phyloP scores from a whole-genome alignment of 345 rosid species.

The Sonneratia alba region DNA sequence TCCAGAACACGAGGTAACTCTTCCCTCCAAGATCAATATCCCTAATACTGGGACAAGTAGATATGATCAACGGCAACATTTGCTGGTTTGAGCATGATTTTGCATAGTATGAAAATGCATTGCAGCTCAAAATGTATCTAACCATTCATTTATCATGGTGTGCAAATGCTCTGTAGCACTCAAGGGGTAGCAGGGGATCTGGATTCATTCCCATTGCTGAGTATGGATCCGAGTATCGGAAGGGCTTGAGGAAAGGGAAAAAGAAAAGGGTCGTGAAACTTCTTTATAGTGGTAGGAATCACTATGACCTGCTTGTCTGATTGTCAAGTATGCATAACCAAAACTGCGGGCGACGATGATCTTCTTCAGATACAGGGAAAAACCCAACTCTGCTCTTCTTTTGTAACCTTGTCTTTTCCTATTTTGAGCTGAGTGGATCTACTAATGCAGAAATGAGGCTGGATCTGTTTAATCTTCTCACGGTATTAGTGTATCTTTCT shows the following conservation, averaged over 20 bases:
- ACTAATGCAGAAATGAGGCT: no score
- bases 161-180: slow-evolving; percentile 35
- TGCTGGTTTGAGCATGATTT: not conserved
- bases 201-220: slow-evolving; percentile 76
- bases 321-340: not conserved
- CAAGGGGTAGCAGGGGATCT: slow-evolving; percentile 44
- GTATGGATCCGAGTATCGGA: slow-evolving; percentile 61
- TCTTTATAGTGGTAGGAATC: slow-evolving; percentile 75
- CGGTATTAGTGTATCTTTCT: no score
- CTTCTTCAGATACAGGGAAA: not conserved
- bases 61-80: not conserved
- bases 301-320: slow-evolving; percentile 68
- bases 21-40: not conserved
- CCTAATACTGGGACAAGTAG: not conserved
- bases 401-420: not conserved
- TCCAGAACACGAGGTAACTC: slow-evolving; percentile 70
- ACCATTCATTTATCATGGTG: not conserved
- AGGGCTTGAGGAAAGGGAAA: slow-evolving; percentile 40
- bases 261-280: slow-evolving; percentile 66
- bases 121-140: not conserved
- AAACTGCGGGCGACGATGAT: not conserved
- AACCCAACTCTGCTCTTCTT: not conserved
- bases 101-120: not conserved
- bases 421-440: not conserved
- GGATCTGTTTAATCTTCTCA: no score